Conservation (phyloP, 1,139 yeast species). For the Yamadazyma triangularis region DNA sequence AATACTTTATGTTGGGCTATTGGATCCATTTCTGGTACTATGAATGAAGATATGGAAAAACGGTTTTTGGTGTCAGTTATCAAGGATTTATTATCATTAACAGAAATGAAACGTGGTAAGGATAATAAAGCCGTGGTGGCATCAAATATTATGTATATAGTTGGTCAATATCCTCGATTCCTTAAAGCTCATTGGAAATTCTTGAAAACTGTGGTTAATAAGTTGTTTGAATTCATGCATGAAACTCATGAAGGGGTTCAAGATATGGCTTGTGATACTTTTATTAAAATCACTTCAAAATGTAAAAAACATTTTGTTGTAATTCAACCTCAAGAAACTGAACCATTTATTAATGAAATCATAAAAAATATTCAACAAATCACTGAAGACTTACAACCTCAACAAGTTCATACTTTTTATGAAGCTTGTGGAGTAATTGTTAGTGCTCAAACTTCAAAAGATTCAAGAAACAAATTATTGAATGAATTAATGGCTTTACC, state of each 20-base stretch:
- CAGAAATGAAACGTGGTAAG: constrained; percentile 95
- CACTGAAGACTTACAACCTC: constrained; percentile 92
- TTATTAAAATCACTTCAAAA: constrained; percentile 89
- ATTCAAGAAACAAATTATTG: constrained; percentile 67
- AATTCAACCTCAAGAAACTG: constrained; percentile 79
- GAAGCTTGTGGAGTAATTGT: constrained; percentile 96
- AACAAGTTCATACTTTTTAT: constrained; percentile 95
- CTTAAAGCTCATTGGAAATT: constrained; percentile 98
- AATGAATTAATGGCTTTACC: constrained; percentile 85
- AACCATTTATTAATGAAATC: constrained; percentile 90
- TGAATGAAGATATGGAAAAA: constrained; percentile 98
- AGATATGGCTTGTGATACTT: constrained; percentile 99
- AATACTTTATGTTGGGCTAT: constrained; percentile 99
- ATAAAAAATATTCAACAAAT: constrained; percentile 77
- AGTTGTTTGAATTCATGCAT: constrained; percentile 97
- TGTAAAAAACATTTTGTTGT: constrained; percentile 95
- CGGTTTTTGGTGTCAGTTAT: constrained; percentile 88
- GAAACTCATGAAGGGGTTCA: constrained; percentile 99
- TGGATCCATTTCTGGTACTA: constrained; percentile 97
- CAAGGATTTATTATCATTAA: constrained; percentile 82
- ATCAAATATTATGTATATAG: constrained; percentile 97
- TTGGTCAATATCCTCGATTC: constrained; percentile 97
- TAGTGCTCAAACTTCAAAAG: constrained; percentile 66
- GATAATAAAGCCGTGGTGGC: constrained; percentile 99
- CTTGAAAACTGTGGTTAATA: constrained; percentile 90